These are phyloP conservation scores for Schizothecium vesticola DNA, from an alignment of 495 filamentous ascomycete species.

Conservation along the genomic window DNA sequence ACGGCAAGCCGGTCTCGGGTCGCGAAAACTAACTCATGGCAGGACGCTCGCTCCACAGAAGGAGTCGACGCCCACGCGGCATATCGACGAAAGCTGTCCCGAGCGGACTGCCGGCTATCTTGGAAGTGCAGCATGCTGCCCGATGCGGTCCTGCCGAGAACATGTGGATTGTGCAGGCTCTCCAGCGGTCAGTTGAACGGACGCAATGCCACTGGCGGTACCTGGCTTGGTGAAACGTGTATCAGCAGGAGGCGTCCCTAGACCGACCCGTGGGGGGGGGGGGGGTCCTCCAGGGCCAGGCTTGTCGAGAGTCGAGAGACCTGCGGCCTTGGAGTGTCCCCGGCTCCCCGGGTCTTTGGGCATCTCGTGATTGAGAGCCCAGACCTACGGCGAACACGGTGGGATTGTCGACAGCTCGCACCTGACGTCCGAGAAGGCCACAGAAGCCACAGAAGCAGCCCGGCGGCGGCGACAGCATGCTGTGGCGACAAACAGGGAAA, in stretches of 20 bases:
- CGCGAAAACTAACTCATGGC: background rate
- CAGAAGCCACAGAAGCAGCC: background rate
- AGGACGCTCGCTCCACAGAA: background rate
- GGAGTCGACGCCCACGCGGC: background rate
- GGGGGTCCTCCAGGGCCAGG: too few species aligned
- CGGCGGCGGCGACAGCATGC: background rate
- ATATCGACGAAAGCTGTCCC: background rate
- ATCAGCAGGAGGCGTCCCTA: too few species aligned
- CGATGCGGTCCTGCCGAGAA: background rate
- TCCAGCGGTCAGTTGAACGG: background rate
- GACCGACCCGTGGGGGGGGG: background rate
- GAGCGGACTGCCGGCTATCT: too few species aligned
- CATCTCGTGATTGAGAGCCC: background rate
- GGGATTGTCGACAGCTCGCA: background rate
- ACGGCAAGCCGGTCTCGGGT: background rate
- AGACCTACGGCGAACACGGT: background rate
- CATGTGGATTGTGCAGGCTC: background rate
- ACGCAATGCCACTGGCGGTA: background rate
- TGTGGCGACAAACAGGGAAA: background rate
- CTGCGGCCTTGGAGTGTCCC: background rate
- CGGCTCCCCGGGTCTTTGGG: background rate
- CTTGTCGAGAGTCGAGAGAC: too few species aligned
- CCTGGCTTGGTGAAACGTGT: background rate
- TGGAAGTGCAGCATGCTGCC: background rate
- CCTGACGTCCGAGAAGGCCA: background rate